Evolutionary conservation across 1,139 yeast genomes (phyloP).

Genomic region (Waltiozyma solani): DNA sequence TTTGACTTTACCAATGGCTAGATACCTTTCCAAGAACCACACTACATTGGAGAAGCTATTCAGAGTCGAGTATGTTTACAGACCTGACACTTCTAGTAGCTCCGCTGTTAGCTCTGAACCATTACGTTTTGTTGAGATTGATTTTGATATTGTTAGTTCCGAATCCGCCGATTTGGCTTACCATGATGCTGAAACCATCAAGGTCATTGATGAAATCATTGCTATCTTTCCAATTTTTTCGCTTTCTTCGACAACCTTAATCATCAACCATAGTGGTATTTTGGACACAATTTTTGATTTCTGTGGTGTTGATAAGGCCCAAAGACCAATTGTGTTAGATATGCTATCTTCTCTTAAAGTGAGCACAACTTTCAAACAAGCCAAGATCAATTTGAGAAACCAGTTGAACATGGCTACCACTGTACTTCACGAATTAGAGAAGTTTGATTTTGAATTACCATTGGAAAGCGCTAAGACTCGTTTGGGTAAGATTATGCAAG

Average conservation of each 20-base stretch:
- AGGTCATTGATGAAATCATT: constrained; percentile 68
- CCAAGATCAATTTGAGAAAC: constrained; percentile 53
- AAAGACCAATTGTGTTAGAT: constrained; percentile 55
- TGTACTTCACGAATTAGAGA: constrained; percentile 68
- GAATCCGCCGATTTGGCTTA: constrained; percentile 37
- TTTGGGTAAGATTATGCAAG: constrained; percentile 61
- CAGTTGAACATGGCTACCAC: constrained; percentile 75
- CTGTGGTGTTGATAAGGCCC: constrained; percentile 69
- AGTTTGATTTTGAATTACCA: constrained; percentile 66
- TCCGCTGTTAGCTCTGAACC: constrained; percentile 65
- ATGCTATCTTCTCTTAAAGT: constrained; percentile 69
- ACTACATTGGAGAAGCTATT: constrained; percentile 53
- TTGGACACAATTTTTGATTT: constrained; percentile 66
- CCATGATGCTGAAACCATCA: constrained; percentile 81
- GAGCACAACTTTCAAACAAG: constrained; percentile 55
- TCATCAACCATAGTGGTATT: constrained; percentile 74
- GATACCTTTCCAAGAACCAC: constrained; percentile 58
- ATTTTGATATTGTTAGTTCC: constrained; percentile 68
- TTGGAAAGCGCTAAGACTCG: constrained; percentile 54
- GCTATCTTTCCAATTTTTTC: constrained; percentile 56
- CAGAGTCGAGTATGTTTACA: constrained; percentile 72
- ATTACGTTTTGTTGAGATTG: constrained; percentile 66
- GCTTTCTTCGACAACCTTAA: constrained; percentile 41
- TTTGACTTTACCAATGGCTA: constrained; percentile 78
- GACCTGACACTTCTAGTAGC: constrained; percentile 46